Percentiles rank a stretch among this genome's conserved stretches.
Conservation (phyloP, 1,284 basidiomycete species). For the Fomitiporia mediterranea region DNA sequence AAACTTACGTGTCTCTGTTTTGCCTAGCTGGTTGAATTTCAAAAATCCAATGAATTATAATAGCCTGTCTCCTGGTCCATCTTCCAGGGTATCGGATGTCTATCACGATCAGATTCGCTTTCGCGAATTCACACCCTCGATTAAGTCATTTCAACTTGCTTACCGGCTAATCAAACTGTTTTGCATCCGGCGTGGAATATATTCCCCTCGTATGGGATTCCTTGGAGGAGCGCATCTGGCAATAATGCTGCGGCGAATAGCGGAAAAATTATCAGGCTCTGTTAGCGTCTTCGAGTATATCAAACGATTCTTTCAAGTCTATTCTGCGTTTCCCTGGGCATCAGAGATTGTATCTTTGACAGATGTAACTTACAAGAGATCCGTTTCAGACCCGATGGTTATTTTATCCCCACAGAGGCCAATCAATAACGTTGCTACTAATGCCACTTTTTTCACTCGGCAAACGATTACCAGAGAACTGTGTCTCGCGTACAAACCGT, state of each 20-base stretch:
- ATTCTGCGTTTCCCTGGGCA: slow-evolving; percentile 24
- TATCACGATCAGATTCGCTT: slow-evolving; percentile 22
- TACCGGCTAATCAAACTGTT: slow-evolving; percentile 24
- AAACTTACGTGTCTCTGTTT: not conserved
- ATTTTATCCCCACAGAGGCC: slow-evolving; percentile 24
- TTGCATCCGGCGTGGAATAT: slow-evolving; percentile 21
- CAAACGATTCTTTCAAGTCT: slow-evolving; percentile 22
- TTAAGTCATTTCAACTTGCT: slow-evolving; percentile 21
- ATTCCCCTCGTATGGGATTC: slow-evolving; percentile 22
- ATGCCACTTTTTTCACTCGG: slow-evolving; percentile 20
- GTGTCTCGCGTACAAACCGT: slow-evolving; percentile 10
- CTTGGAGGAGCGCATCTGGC: slow-evolving; percentile 24
- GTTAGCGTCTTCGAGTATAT: slow-evolving; percentile 21
- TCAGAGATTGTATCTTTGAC: slow-evolving; percentile 18
- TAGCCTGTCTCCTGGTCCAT: slow-evolving; percentile 21
- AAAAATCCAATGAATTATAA: slow-evolving; percentile 11
- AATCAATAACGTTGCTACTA: slow-evolving; percentile 21
- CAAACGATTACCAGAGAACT: slow-evolving; percentile 20
- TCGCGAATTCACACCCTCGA: slow-evolving; percentile 16
- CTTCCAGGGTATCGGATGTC: slow-evolving; percentile 24
- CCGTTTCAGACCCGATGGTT: slow-evolving; percentile 22
- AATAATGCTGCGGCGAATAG: slow-evolving; percentile 22
- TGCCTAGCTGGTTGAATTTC: slow-evolving; percentile 13
- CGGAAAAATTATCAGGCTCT: slow-evolving; percentile 10
- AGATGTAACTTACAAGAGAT: slow-evolving; percentile 15